Evolutionary conservation across 495 filamentous ascomycete genomes (phyloP).

Genomic region (Hyaloscypha variabilis): DNA sequence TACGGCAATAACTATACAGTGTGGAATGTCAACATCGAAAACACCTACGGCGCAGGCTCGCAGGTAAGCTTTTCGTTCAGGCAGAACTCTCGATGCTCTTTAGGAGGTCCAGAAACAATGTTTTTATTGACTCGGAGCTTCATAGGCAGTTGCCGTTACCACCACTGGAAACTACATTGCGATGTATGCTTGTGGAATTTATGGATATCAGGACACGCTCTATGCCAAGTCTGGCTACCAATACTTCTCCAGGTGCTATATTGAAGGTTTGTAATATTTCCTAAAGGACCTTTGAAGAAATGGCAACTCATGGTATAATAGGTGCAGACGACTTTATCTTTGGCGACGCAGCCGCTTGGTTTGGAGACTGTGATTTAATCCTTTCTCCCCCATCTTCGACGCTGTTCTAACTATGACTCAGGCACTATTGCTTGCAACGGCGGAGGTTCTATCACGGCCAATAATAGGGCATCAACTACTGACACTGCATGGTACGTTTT

Average conservation of each 20-base stretch:
- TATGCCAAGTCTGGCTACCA: conserved; percentile 49
- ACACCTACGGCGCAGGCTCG: conserved; percentile 38
- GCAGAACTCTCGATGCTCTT: too few species aligned
- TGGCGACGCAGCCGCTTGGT: conserved; percentile 66
- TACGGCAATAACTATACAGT: conserved; percentile 52
- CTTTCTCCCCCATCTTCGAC: conserved; percentile 47
- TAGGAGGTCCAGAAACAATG: too few species aligned
- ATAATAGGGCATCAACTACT: conserved; percentile 49
- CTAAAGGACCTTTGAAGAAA: too few species aligned
- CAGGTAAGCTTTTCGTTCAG: conserved; percentile 25
- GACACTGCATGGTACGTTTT: conserved; percentile 62
- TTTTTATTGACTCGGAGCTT: too few species aligned
- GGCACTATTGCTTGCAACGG: too few species aligned
- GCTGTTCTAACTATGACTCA: too few species aligned
- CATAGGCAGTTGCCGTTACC: conserved; percentile 45
- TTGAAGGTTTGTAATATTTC: conserved; percentile 39
- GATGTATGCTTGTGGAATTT: conserved; percentile 47
- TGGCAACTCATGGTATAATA: too few species aligned
- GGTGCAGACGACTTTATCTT: conserved; percentile 51
- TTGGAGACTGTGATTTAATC: conserved; percentile 57
- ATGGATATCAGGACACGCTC: conserved; percentile 53
- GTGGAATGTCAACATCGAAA: conserved; percentile 37
- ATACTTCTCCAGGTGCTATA: conserved; percentile 45
- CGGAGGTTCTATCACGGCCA: conserved; percentile 59
- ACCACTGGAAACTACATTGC: conserved; percentile 36